Conservation (phyloP, 2,329 filamentous ascomycete species). For the Pseudogymnoascus sp. region DNA sequence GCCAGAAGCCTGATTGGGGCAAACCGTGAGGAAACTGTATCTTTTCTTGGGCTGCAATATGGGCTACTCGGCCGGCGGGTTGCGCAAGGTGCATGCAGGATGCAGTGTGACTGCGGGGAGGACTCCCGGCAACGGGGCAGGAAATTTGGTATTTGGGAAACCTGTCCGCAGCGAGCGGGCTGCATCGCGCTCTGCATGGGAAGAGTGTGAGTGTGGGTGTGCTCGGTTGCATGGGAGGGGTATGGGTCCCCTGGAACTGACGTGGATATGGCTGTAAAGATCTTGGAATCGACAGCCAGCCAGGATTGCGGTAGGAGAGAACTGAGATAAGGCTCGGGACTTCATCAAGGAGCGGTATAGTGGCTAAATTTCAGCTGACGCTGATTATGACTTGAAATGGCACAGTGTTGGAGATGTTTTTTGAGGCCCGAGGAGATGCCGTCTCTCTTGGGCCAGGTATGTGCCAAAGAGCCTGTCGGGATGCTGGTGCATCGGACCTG, state of each 20-base stretch:
- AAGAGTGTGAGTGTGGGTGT: neutral
- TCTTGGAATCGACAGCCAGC: neutral
- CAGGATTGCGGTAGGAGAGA: neutral
- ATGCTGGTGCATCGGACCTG: neutral
- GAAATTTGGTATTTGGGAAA: neutral
- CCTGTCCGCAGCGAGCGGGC: neutral
- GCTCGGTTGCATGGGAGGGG: neutral
- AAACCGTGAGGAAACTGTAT: neutral
- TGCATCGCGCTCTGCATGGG: neutral
- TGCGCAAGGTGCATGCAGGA: neutral
- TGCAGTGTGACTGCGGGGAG: neutral
- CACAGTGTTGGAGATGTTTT: neutral
- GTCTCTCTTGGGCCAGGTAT: neutral
- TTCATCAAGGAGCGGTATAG: neutral
- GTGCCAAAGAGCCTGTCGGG: neutral
- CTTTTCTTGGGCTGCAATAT: neutral
- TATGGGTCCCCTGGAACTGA: neutral
- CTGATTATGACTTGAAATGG: neutral
- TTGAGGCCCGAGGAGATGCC: neutral
- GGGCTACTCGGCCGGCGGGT: neutral
- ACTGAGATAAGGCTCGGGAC: constrained; percentile 2
- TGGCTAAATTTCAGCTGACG: neutral
- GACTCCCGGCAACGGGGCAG: neutral
- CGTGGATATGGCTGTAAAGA: neutral
- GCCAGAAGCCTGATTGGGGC: neutral